These are phyloP conservation scores for Linum tenue DNA, from an alignment of 345 rosid species.

Conservation along the genomic window DNA sequence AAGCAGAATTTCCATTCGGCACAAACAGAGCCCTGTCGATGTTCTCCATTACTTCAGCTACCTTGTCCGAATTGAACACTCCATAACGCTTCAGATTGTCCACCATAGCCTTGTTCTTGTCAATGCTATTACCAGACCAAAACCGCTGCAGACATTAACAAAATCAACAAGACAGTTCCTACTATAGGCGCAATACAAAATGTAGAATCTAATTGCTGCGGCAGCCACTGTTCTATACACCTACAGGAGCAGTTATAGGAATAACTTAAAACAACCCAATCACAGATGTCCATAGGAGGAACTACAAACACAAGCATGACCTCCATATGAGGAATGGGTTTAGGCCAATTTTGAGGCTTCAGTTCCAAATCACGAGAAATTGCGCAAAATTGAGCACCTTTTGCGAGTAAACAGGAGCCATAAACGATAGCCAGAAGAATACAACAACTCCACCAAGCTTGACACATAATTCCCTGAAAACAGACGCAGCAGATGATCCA, in stretches of 20 bases:
- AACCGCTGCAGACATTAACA: slow-evolving; percentile 28
- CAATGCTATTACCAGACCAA: slow-evolving; percentile 38
- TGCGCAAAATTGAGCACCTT: slow-evolving; percentile 7
- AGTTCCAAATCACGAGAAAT: slow-evolving; percentile 14
- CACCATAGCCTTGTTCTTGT: slow-evolving; percentile 63
- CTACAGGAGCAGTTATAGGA: background rate
- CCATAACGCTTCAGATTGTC: slow-evolving; percentile 53
- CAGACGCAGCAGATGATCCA: background rate
- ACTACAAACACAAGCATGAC: slow-evolving; percentile 2
- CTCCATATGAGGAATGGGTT: slow-evolving; percentile 8
- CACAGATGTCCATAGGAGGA: background rate
- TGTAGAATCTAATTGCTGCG: too few species aligned
- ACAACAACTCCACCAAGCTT: slow-evolving; percentile 12
- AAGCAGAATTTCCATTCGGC: slow-evolving; percentile 56
- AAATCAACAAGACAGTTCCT: background rate
- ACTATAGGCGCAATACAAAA: background rate
- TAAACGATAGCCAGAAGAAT: slow-evolving; percentile 9
- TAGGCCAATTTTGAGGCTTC: slow-evolving; percentile 5
- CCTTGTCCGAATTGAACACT: slow-evolving; percentile 50
- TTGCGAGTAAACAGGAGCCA: slow-evolving; percentile 8
- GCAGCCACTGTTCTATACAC: too few species aligned
- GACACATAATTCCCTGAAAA: slow-evolving; percentile 21
- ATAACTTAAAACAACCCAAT: background rate
- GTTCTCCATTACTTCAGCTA: slow-evolving; percentile 75
- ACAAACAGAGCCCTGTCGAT: slow-evolving; percentile 82